A percentile compares a stretch with the other conserved stretches of the same genome.
phyloP scores from a whole-genome alignment of 257 asterid species.

The Penstemon newberryi region DNA sequence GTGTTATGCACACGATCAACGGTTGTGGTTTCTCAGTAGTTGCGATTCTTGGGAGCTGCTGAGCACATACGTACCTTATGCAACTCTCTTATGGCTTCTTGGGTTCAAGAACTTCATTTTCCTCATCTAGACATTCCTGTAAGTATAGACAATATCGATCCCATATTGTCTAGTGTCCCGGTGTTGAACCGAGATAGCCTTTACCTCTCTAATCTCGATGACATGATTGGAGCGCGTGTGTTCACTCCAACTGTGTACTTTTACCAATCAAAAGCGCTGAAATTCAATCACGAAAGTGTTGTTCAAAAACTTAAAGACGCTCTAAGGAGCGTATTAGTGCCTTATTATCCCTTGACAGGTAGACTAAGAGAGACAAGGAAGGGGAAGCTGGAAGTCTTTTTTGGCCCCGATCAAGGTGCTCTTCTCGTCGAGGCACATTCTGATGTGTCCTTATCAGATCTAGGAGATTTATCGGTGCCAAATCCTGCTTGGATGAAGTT shows the following conservation, averaged over 20 bases:
- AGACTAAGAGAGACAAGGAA: conserved; percentile 58
- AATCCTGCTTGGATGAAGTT: conserved; percentile 77
- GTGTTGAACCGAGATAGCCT: conserved; percentile 43
- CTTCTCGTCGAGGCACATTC: conserved; percentile 73
- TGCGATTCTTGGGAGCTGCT: no score
- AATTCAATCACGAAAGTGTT: conserved; percentile 24
- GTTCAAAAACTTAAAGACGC: conserved; percentile 53
- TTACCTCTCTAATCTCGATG: conserved; percentile 92
- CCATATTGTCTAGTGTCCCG: conserved; percentile 46
- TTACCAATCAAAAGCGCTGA: conserved; percentile 33
- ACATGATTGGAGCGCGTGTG: conserved; percentile 77
- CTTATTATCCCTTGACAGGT: conserved; percentile 85
- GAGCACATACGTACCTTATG: no score
- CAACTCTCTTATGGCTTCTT: conserved; percentile 42
- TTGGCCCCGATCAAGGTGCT: conserved; percentile 68
- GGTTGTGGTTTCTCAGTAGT: no score
- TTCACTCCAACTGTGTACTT: conserved; percentile 86
- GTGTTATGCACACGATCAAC: no score
- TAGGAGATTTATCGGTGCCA: conserved; percentile 72
- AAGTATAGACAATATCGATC: conserved; percentile 43
- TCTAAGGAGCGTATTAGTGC: conserved; percentile 58
- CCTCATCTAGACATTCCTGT: conserved; percentile 65
- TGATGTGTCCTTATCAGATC: conserved; percentile 44
- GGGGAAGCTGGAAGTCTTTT: conserved; percentile 76
- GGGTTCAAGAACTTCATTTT: conserved; percentile 71